These are phyloP conservation scores for Tolypocladium paradoxum DNA, from an alignment of 2,329 filamentous ascomycete genomes.

Conservation along the genomic window DNA sequence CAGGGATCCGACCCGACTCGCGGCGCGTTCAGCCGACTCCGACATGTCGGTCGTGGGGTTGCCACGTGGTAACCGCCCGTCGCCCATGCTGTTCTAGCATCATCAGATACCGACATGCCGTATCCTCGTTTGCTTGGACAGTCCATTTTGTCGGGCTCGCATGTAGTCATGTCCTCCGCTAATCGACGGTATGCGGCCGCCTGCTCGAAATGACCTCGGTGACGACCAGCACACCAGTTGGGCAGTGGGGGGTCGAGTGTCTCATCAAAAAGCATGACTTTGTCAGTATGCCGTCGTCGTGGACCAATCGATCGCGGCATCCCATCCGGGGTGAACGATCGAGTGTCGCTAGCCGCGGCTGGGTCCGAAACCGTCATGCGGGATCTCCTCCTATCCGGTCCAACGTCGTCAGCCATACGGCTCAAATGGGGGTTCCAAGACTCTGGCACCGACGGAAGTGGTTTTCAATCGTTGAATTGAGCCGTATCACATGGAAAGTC, in stretches of 20 bases:
- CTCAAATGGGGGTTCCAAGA: background rate
- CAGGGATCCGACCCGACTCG: background rate
- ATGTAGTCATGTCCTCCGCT: background rate
- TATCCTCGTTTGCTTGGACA: background rate
- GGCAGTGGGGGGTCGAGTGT: background rate
- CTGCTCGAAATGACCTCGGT: background rate
- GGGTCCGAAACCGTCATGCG: background rate
- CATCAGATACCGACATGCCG: background rate
- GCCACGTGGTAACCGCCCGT: background rate
- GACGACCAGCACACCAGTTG: background rate
- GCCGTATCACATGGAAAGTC: background rate
- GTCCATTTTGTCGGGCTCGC: background rate
- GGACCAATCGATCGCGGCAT: conserved; percentile 1
- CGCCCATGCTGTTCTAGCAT: background rate
- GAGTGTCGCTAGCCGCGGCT: background rate
- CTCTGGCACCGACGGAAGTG: background rate
- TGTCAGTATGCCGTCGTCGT: background rate
- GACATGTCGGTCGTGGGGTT: background rate
- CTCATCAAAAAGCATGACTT: background rate
- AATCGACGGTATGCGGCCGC: background rate
- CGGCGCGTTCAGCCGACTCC: background rate
- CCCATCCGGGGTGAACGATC: background rate
- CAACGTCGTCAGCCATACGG: background rate
- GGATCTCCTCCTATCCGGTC: background rate
- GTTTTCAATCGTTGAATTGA: background rate